Percentiles rank a stretch among this genome's conserved stretches.
These are phyloP conservation scores for Cladosporium sp. DNA, from an alignment of 2,329 filamentous ascomycete genomes.

Conservation along the genomic window DNA sequence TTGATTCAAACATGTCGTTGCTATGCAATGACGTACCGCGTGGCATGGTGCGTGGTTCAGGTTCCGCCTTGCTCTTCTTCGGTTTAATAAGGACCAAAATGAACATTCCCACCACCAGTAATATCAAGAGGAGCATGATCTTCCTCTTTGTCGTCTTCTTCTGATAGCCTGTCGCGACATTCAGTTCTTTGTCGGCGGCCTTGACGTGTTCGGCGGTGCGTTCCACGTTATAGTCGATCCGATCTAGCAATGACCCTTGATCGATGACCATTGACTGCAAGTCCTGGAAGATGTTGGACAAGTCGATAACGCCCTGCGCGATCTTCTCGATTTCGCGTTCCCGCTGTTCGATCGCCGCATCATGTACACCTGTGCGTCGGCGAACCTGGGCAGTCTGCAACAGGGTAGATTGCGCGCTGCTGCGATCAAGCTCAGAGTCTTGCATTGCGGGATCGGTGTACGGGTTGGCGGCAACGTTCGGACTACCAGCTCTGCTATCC, in stretches of 20 bases:
- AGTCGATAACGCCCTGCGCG: conserved; percentile 93
- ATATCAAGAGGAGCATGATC: conserved; percentile 79
- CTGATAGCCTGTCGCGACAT: conserved; percentile 83
- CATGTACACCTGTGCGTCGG: conserved; percentile 63
- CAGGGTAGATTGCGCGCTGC: conserved; percentile 83
- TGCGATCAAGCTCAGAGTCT: conserved; percentile 90
- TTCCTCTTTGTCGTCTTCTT: conserved; percentile 83
- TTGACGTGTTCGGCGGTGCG: conserved; percentile 92
- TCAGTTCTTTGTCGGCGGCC: conserved; percentile 85
- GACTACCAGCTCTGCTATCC: conserved; percentile 43
- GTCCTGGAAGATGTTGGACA: conserved; percentile 95
- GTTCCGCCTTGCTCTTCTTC: conserved; percentile 39
- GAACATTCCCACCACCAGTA: conserved; percentile 81
- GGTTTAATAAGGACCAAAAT: conserved; percentile 80
- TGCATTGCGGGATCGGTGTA: conserved; percentile 83
- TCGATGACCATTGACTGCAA: conserved; percentile 79
- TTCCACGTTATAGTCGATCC: conserved; percentile 82
- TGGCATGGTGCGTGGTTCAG: not conserved
- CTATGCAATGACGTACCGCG: not conserved
- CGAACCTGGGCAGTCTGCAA: conserved; percentile 62
- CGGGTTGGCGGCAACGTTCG: conserved; percentile 45
- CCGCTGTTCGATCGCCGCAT: conserved; percentile 79
- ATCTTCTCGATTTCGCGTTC: conserved; percentile 98
- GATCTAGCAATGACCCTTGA: conserved; percentile 48
- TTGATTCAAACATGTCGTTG: no score